Evolutionary conservation across 139 green algal species (phyloP).

Genomic region (Asterochloris sp.): DNA sequence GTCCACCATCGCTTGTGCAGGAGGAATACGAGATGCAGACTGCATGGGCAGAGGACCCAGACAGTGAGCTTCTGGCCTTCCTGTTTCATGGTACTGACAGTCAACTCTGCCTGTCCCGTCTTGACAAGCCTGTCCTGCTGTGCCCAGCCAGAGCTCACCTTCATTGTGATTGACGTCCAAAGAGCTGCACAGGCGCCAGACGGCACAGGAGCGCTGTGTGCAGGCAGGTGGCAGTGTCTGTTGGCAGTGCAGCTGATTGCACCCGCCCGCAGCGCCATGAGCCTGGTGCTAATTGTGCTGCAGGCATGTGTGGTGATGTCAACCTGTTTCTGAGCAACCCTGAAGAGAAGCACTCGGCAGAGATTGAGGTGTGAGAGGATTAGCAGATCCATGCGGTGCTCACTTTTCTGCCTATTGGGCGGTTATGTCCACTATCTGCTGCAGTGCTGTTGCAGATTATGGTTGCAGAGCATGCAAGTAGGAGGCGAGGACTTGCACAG

Average conservation of each 20-base stretch:
- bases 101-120: no score
- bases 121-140: neutral
- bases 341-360: constrained; percentile 30
- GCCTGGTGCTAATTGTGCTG: neutral
- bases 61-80: constrained; percentile 37
- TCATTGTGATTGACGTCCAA: constrained; percentile 69
- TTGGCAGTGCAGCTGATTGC: no score
- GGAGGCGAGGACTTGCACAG: constrained; percentile 52
- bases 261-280: neutral
- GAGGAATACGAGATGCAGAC: constrained; percentile 84
- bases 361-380: constrained; percentile 34
- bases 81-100: no score
- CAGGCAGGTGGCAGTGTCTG: no score
- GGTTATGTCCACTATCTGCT: neutral
- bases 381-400: neutral
- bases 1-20: constrained; percentile 22
- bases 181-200: constrained; percentile 46
- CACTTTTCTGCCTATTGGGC: neutral
- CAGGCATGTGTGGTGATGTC: constrained; percentile 54
- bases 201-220: no score
- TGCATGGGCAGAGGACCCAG: constrained; percentile 61
- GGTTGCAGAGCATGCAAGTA: constrained; percentile 61
- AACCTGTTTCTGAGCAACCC: constrained; percentile 59
- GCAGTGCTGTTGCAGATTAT: constrained; percentile 47
- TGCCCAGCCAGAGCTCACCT: constrained; percentile 11